Base-by-base conservation (phyloP, 768 basidiomycete species). In the Lactifluus rugatus region DNA sequence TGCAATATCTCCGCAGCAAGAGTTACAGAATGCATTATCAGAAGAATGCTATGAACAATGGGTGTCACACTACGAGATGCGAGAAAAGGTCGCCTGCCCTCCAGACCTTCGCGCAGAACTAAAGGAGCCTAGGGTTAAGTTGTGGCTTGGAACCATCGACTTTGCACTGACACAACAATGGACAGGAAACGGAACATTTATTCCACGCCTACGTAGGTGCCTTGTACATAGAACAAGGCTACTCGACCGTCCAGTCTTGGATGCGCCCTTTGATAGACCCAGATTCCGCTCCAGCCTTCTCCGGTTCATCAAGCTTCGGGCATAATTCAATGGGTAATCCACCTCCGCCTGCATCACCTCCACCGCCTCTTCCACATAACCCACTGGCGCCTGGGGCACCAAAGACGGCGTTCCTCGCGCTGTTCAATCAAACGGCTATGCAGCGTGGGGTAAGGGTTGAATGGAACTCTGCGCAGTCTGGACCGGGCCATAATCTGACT, bases 381-480 rank as follows among this genome's bases (percentile, higher is more conserved):
- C 82, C 84, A 31, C 66, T 84, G 51, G 74, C 82, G 26, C 82
- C 83, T 16, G 83, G 82, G n/a, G 80, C 81, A 65, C 83, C 82
- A 2, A 72, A 75, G 52, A 68, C 81, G 17, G 81, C 86, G 14
- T 87, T 84, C 69, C 70, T 89, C 39, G 82, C 87, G 0, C 66
- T 85, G 31, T 89, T 89, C 70, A 89, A 89, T 68, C 83, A 89
- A 70, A 81, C 79, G 2, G 85, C 85, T 45, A 70, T 74, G 47
- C 86, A 87, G 64, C 80, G 85, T 41, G 76, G 83, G 46, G 73
- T 87, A 57, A 73, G 70, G 21, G 78, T 87, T 9, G 77, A 81
- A 51, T 89, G 87, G 64, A 72, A 74, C 13, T 79, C 83, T 5
- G 69, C 74, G 48, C 83, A 84, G 63, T 71, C 72, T 31, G 87